A percentile compares a stretch with the other conserved stretches of the same genome.
Conservation (phyloP, 179 eudicot genomes). For the Vitellaria paradoxa region DNA sequence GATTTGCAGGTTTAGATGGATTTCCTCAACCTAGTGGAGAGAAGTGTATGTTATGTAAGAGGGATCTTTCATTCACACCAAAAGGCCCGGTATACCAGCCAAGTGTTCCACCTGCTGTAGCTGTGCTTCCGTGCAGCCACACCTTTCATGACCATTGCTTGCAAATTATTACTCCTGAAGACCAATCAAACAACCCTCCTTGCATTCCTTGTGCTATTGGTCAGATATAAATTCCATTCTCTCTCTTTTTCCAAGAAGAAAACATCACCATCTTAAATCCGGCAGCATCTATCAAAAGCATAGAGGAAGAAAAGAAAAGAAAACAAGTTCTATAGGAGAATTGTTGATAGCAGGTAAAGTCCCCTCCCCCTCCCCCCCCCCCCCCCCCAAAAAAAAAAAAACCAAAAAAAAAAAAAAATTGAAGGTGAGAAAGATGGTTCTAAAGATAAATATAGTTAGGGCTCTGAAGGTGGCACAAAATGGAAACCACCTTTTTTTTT, state of each 20-base stretch:
- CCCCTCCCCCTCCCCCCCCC: too few species aligned
- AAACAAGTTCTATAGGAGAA: not conserved
- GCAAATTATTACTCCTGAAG: constrained; percentile 46
- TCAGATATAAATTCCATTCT: constrained; percentile 25
- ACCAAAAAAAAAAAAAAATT: too few species aligned
- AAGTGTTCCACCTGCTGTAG: constrained; percentile 41
- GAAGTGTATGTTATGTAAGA: constrained; percentile 60
- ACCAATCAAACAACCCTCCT: constrained; percentile 52
- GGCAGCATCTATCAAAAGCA: not conserved
- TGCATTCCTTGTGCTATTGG: constrained; percentile 80
- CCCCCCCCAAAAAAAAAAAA: too few species aligned
- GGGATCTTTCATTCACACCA: constrained; percentile 60
- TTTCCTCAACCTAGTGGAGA: constrained; percentile 38
- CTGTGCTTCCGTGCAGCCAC: constrained; percentile 73
- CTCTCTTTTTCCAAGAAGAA: not conserved
- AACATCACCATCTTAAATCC: not conserved
- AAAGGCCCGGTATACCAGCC: constrained; percentile 56
- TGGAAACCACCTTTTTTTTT: not conserved
- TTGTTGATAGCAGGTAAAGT: not conserved
- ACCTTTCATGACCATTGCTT: constrained; percentile 71
- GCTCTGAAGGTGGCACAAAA: constrained; percentile 6
- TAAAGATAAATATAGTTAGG: constrained; percentile 1
- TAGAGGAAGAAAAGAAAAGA: not conserved
- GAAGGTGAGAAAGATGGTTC: constrained; percentile 1
- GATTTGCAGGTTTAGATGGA: constrained; percentile 32